Percentiles rank a stretch among this genome's conserved stretches.
phyloP scores from a whole-genome alignment of 352 stramenopile species.

The Lagenidium giganteum region DNA sequence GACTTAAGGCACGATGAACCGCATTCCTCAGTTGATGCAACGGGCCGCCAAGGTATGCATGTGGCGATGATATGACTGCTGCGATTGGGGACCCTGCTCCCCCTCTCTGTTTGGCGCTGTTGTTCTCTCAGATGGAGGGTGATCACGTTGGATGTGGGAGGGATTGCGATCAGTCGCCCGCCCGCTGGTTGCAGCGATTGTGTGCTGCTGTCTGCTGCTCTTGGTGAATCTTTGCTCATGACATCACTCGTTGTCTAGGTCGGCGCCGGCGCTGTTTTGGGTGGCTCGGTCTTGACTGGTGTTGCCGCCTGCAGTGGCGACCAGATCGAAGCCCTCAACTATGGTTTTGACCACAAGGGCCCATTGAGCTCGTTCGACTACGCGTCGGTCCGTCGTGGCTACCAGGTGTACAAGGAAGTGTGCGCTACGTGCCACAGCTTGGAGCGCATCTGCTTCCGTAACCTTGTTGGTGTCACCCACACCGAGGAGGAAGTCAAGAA shows the following conservation, averaged over 20 bases:
- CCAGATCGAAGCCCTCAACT: slow-evolving; percentile 82
- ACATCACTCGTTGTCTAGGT: no score
- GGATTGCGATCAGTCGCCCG: no score
- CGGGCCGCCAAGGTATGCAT: slow-evolving; percentile 63
- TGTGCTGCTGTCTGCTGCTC: no score
- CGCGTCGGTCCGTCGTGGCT: slow-evolving; percentile 94
- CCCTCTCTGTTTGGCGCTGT: neutral
- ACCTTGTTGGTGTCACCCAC: slow-evolving; percentile 97
- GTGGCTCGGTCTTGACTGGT: slow-evolving; percentile 72
- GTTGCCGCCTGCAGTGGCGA: slow-evolving; percentile 82
- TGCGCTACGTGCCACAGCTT: slow-evolving; percentile 97
- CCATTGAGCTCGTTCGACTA: slow-evolving; percentile 88
- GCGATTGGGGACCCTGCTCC: no score
- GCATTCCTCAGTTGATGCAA: slow-evolving; percentile 63
- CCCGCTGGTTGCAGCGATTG: slow-evolving; percentile 9
- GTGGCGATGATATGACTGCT: no score
- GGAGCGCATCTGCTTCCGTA: slow-evolving; percentile 96
- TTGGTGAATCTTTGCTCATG: no score
- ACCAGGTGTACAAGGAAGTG: slow-evolving; percentile 99
- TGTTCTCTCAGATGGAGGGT: no score
- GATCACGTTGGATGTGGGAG: no score
- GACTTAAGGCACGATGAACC: slow-evolving; percentile 61
- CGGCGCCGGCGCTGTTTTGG: slow-evolving; percentile 58
- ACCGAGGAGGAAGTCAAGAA: slow-evolving; percentile 89
- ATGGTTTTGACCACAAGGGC: slow-evolving; percentile 86